Base-by-base conservation (phyloP, 805 yeast species). In the Yamadazyma insecticola region DNA sequence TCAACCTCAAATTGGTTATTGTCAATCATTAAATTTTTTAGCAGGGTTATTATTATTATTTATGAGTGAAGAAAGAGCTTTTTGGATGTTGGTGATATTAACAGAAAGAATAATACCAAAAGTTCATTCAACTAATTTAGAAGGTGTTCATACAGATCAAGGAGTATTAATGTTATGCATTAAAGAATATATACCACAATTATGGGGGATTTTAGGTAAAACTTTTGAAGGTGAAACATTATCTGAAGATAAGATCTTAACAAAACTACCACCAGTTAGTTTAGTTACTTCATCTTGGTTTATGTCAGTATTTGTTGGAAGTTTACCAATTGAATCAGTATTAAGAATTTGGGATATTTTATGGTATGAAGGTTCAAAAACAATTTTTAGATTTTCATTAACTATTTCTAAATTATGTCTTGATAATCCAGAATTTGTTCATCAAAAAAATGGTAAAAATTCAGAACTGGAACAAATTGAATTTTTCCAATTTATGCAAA, bases 231-330 rank as follows among this genome's bases (percentile, higher is more conserved):
- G 57, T 28, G 65, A 51, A 48, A 55, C 44, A 48, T 57, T 54
- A 47, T 61, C 56, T 31, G 68, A 58, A 20, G 67, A 57, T 45
- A 68, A 72, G 48, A 78, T 85, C 38, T 67, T 90, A 19, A 69
- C 76, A 11, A 80, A 82, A 43, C 60, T 89, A 26, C 97, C 98
- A 1, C 95, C 97, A 2, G 73, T 92, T 4, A 84, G 96, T 1
- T 67, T 92, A 27, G 92, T 95, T 44, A 92, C 97, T 1, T 90
- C 96, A 0, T 79, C 95, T 33, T 92, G 98, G 98, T 92, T 92
- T 51, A 90, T 92, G 97, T 84, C 96, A 47, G 74, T 86, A n/a
- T 92, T 84, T 57, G 87, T 92, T 21, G 96, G 95, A 0, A 77
- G 81, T 1, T 57, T 92, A 16, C 98, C 98, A 0, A 76, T 87